phyloP scores from a whole-genome alignment of 257 asterid genomes.

The Rubia yunnanensis region DNA sequence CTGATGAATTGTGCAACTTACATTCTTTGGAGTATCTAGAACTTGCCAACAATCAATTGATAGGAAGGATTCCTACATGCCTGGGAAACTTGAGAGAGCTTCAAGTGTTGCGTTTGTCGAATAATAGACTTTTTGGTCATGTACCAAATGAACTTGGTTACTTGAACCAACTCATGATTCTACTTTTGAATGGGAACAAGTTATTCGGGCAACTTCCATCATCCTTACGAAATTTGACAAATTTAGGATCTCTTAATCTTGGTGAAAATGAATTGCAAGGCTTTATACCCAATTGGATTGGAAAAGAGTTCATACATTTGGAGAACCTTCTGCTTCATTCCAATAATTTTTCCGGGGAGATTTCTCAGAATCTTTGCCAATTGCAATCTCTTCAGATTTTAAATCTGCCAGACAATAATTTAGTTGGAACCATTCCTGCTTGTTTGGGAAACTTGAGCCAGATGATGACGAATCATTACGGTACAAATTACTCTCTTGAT shows the following conservation, averaged over 20 bases:
- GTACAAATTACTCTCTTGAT: neutral
- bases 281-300: conserved; percentile 21
- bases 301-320: conserved; percentile 5
- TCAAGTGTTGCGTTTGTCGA: neutral
- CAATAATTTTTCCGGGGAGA: conserved; percentile 17
- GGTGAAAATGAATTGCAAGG: neutral
- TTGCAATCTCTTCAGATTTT: conserved; percentile 14
- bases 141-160: conserved; percentile 21
- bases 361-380: conserved; percentile 16
- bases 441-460: conserved; percentile 11
- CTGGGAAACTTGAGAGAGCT: conserved; percentile 5
- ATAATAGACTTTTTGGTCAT: conserved; percentile 14
- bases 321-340: conserved; percentile 13
- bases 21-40: neutral
- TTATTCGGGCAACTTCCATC: neutral
- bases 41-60: neutral
- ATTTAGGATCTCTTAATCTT: neutral
- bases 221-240: neutral
- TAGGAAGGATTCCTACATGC: conserved; percentile 4
- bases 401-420: conserved; percentile 18
- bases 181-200: conserved; percentile 21
- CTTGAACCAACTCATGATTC: neutral
- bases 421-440: conserved; percentile 15
- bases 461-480: neutral
- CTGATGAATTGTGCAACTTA: neutral